These are phyloP conservation scores for Eurotiales sp. DNA, from an alignment of 2,329 filamentous ascomycete genomes.

Conservation along the genomic window DNA sequence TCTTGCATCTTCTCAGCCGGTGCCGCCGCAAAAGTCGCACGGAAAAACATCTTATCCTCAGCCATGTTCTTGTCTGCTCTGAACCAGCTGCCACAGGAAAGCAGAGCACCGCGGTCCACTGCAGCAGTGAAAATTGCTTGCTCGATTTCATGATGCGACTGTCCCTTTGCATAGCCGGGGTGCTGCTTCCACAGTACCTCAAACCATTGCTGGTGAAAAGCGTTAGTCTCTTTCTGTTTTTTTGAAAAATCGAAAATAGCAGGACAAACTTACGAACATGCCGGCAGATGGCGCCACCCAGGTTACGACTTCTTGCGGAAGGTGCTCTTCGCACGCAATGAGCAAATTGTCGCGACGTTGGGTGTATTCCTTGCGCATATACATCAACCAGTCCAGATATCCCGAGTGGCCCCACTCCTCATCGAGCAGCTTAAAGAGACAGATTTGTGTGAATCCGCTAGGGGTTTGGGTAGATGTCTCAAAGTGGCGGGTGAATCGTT, in stretches of 20 bases:
- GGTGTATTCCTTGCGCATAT: conserved; percentile 78
- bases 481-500: conserved; percentile 75
- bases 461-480: conserved; percentile 85
- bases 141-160: conserved; percentile 58
- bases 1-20: conserved; percentile 65
- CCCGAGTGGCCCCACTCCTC: conserved; percentile 91
- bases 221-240: too few species aligned
- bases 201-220: conserved; percentile 51
- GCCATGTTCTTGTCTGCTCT: conserved; percentile 63
- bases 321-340: conserved; percentile 69
- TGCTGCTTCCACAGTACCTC: conserved; percentile 45
- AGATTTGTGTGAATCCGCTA: conserved; percentile 75
- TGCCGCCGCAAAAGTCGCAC: conserved; percentile 84
- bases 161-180: conserved; percentile 35
- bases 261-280: conserved; percentile 79
- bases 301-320: conserved; percentile 68
- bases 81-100: conserved; percentile 90
- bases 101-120: conserved; percentile 72
- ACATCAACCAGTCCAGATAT: conserved; percentile 84
- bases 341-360: conserved; percentile 71
- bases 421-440: conserved; percentile 85
- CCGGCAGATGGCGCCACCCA: conserved; percentile 78
- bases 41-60: conserved; percentile 71
- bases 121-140: conserved; percentile 78
- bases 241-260: background rate